Percentiles rank a stretch among this genome's conserved stretches.
Conservation (phyloP, 148 eudicot species). For the Rhododendron ferrugineum region DNA sequence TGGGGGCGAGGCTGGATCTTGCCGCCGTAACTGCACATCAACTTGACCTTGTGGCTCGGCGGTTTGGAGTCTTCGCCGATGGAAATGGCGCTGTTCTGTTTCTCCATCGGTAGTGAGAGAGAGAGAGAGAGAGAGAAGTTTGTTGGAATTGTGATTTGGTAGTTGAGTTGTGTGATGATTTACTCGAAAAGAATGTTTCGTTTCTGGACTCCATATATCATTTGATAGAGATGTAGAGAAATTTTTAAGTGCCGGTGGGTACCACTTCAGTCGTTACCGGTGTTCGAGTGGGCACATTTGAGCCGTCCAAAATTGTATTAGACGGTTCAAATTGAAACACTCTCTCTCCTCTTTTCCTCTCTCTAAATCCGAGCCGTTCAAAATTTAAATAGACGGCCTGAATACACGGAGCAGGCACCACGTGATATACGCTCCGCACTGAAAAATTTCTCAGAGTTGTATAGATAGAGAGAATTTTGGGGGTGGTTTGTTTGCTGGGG, state of each 20-base stretch:
- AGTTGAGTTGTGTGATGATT: neutral
- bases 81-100: neutral
- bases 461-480: neutral
- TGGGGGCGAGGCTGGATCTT: slow-evolving; percentile 51
- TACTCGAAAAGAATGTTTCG: neutral
- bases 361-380: no score
- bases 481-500: neutral
- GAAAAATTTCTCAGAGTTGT: no score
- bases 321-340: fast-evolving
- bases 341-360: fast-evolving
- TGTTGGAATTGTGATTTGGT: neutral
- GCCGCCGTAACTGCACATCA: slow-evolving; percentile 60
- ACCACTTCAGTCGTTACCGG: no score
- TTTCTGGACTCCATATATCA: neutral
- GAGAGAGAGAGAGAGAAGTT: neutral
- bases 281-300: fast-evolving
- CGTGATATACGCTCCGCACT: no score
- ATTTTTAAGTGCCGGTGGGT: no score
- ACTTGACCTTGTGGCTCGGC: slow-evolving; percentile 34
- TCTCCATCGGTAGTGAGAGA: neutral
- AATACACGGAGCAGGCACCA: no score
- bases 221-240: neutral
- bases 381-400: fast-evolving
- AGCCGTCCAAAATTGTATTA: fast-evolving
- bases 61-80: neutral